These are phyloP conservation scores for Cystobasidium tubakii DNA, from an alignment of 768 basidiomycete species.

Conservation along the genomic window DNA sequence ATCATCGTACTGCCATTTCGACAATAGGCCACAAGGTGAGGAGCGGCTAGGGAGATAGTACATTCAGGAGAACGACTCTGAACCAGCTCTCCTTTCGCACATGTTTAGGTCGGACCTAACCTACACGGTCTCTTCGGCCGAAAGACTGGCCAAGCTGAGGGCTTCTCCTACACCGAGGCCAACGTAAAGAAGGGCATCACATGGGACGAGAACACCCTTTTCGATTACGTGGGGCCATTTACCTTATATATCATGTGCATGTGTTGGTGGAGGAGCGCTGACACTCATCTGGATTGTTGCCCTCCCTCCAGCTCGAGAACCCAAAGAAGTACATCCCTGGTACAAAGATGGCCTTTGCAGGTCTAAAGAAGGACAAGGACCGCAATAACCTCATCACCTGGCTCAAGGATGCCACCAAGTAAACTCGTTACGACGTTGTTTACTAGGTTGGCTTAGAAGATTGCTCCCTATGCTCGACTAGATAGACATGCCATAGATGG, in stretches of 20 bases:
- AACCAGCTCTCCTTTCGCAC: background rate
- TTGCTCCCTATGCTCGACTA: too few species aligned
- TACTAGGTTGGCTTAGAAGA: background rate
- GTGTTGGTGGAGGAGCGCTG: background rate
- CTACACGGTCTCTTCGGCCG: conserved; percentile 45
- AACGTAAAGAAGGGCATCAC: conserved; percentile 87
- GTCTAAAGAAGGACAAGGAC: conserved; percentile 90
- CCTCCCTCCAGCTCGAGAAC: conserved; percentile 57
- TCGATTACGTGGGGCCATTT: conserved; percentile 66
- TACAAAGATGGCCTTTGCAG: conserved; percentile 98
- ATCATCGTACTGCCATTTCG: background rate
- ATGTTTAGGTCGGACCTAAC: conserved; percentile 2
- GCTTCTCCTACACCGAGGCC: conserved; percentile 74
- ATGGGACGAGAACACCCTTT: conserved; percentile 83
- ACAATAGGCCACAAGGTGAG: conserved; percentile 81
- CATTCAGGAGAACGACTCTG: conserved; percentile 54
- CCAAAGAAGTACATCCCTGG: conserved; percentile 99
- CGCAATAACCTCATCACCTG: conserved; percentile 85
- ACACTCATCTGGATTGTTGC: background rate
- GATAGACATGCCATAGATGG: too few species aligned
- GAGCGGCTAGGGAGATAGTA: conserved; percentile 72
- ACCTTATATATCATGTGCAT: background rate
- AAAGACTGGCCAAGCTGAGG: conserved; percentile 70
- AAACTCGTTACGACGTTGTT: background rate
- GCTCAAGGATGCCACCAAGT: conserved; percentile 52